Percentiles rank a stretch among this genome's conserved stretches.
Conservation (phyloP, 2,329 filamentous ascomycete species). For the Triangularia verruculosa region DNA sequence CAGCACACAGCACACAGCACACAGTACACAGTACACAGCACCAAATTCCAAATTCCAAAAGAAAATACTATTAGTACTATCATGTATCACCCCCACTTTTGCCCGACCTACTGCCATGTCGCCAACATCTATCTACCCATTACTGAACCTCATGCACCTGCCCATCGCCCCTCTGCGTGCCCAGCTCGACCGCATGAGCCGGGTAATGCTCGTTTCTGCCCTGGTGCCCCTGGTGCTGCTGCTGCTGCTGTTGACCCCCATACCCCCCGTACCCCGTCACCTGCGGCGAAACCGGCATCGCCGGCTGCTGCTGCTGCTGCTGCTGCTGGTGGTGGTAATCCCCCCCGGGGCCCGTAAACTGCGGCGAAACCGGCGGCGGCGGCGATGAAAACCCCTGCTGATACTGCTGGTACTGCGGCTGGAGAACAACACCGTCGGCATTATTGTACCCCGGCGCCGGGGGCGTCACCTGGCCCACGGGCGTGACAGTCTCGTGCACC, state of each 20-base stretch:
- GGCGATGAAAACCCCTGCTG: not conserved
- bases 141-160: constrained; percentile 19
- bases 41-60: no score
- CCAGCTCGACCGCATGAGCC: constrained; percentile 9
- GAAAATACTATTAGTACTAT: no score
- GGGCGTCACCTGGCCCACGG: constrained; percentile 16
- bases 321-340: not conserved
- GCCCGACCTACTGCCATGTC: no score
- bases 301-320: not conserved
- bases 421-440: not conserved
- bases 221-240: not conserved
- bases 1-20: no score
- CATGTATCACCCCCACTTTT: no score
- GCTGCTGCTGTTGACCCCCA: not conserved
- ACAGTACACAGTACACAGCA: no score
- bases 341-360: constrained; percentile 1
- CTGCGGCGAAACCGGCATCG: not conserved
- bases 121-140: no score
- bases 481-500: not conserved
- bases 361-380: not conserved
- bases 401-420: not conserved
- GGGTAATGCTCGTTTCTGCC: not conserved
- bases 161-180: constrained; percentile 19
- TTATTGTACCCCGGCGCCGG: not conserved
- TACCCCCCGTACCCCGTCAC: not conserved